Conservation (phyloP, 2,329 filamentous ascomycete genomes). For the Septoria linicola region DNA sequence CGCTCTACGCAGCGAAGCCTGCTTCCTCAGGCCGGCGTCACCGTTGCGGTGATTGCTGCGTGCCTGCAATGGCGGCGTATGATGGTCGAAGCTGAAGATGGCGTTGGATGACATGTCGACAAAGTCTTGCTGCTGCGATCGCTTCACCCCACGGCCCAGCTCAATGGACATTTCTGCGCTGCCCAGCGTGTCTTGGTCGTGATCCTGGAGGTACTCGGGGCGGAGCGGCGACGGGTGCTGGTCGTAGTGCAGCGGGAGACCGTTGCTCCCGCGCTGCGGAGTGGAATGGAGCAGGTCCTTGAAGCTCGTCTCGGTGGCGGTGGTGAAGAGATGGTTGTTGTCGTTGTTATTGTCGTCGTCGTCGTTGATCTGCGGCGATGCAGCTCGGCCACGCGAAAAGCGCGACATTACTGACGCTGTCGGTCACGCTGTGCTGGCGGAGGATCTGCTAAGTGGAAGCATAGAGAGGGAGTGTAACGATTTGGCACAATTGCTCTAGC, state of each 20-base stretch:
- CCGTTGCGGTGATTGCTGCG: constrained; percentile 35
- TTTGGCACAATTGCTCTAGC: no score
- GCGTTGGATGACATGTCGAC: constrained; percentile 52
- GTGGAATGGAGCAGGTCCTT: constrained; percentile 26
- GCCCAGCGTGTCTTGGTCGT: constrained; percentile 36
- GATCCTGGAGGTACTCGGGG: constrained; percentile 12
- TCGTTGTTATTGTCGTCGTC: constrained; percentile 5
- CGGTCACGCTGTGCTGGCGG: no score
- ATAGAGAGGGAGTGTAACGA: no score
- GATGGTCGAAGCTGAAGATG: constrained; percentile 48
- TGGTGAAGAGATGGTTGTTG: constrained; percentile 20
- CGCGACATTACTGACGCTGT: constrained; percentile 10
- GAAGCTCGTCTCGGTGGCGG: constrained; percentile 27
- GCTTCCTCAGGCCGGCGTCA: constrained; percentile 43
- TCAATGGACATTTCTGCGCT: constrained; percentile 55
- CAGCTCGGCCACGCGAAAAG: constrained; percentile 14
- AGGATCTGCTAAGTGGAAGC: no score
- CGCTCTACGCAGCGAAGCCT: constrained; percentile 48
- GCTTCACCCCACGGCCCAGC: constrained; percentile 53
- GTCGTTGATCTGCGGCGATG: constrained; percentile 17
- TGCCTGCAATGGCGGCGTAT: constrained; percentile 44
- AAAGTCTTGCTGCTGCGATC: constrained; percentile 40
- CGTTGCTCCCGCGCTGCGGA: constrained; percentile 20
- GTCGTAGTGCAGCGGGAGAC: constrained; percentile 27
- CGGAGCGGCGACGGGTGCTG: constrained; percentile 17